Conservation (phyloP, 2,329 filamentous ascomycete species). For the Ustilaginoidea virens region DNA sequence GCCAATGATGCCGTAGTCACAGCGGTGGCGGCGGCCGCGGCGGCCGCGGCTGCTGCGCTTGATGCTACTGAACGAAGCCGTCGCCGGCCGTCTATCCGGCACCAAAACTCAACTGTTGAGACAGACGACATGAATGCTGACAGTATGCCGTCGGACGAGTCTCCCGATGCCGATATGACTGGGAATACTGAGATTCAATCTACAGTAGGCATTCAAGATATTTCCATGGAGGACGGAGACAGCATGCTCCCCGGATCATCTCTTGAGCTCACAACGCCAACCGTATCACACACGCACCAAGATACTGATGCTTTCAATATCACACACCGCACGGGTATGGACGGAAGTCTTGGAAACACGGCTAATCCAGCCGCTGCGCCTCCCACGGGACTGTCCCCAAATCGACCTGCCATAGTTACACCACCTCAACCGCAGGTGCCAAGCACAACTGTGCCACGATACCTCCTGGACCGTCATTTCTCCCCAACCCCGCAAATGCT, state of each 20-base stretch:
- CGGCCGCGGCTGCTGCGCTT: conserved; percentile 28
- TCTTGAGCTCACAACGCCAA: conserved; percentile 60
- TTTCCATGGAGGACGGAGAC: conserved; percentile 63
- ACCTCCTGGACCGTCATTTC: conserved; percentile 59
- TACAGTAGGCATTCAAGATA: conserved; percentile 73
- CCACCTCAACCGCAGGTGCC: conserved; percentile 61
- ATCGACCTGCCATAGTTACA: conserved; percentile 52
- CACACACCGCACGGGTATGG: conserved; percentile 67
- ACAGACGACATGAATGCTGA: conserved; percentile 77
- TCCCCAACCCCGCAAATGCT: conserved; percentile 59
- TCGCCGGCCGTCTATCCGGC: conserved; percentile 71
- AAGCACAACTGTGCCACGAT: conserved; percentile 59
- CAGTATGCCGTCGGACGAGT: conserved; percentile 64
- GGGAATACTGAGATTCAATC: conserved; percentile 68
- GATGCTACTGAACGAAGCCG: conserved; percentile 40
- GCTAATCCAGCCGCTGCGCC: conserved; percentile 50
- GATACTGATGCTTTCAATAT: conserved; percentile 90
- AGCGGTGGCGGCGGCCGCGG: conserved; percentile 27
- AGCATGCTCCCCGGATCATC: conserved; percentile 61
- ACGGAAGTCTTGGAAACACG: conserved; percentile 69
- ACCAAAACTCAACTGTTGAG: conserved; percentile 82
- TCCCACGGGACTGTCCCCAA: conserved; percentile 57
- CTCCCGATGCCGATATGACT: conserved; percentile 62
- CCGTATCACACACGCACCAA: conserved; percentile 63
- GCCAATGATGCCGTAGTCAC: conserved; percentile 32